These are phyloP conservation scores for Ceratocystis variospora DNA, from an alignment of 2,329 filamentous ascomycete genomes.

Conservation along the genomic window DNA sequence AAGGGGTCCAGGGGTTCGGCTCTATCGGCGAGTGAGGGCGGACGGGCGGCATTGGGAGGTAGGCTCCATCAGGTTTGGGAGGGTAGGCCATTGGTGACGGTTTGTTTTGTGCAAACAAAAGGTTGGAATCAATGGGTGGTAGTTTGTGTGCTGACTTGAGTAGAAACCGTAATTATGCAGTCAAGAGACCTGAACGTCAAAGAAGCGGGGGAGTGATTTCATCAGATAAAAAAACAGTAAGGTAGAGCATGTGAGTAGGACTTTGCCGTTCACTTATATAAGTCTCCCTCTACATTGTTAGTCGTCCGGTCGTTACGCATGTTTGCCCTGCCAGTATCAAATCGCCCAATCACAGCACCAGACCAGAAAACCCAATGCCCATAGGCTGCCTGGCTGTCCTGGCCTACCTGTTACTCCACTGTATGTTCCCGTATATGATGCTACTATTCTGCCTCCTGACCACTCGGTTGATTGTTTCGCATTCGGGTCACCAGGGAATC, in stretches of 20 bases:
- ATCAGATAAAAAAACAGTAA: background rate
- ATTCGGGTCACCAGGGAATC: background rate
- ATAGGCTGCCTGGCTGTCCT: background rate
- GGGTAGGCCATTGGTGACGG: conserved; percentile 5
- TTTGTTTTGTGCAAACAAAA: background rate
- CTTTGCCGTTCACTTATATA: background rate
- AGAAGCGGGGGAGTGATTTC: background rate
- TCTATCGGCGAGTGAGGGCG: background rate
- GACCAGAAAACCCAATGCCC: background rate
- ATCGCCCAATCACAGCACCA: background rate
- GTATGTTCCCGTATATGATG: background rate
- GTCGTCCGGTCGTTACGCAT: background rate
- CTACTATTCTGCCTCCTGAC: background rate
- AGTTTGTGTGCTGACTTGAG: no score
- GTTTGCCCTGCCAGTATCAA: background rate
- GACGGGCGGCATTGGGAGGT: conserved; percentile 8
- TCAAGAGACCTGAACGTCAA: background rate
- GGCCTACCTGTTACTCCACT: background rate
- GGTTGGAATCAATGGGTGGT: no score
- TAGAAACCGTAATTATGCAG: background rate
- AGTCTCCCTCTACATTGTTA: no score
- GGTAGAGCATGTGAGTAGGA: background rate
- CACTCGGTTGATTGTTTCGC: background rate
- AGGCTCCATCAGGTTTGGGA: background rate
- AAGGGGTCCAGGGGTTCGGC: conserved; percentile 2